Evolutionary conservation across 2,329 filamentous ascomycete genomes (phyloP).

Genomic region (Pyrenochaeta sp.): DNA sequence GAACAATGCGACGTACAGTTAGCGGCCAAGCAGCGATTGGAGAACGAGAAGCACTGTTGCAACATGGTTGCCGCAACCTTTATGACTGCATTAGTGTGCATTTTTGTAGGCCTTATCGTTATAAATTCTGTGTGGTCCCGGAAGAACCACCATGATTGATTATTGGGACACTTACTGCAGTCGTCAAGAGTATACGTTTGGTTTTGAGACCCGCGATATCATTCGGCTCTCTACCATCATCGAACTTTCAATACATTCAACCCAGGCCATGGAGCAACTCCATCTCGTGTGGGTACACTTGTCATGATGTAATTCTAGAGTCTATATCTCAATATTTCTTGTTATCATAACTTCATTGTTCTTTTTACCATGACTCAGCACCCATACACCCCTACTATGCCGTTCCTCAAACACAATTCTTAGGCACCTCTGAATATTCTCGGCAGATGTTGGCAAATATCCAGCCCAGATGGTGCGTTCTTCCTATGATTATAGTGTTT

Average conservation of each 20-base stretch:
- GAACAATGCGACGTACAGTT: constrained; percentile 36
- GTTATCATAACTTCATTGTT: not conserved
- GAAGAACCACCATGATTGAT: constrained; percentile 3
- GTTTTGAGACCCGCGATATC: not conserved
- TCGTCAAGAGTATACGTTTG: not conserved
- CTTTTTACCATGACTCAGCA: no score
- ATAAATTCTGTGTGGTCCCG: constrained; percentile 7
- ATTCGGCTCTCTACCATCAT: not conserved
- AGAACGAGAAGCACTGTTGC: constrained; percentile 32
- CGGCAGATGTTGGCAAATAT: constrained; percentile 1
- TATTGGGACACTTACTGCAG: not conserved
- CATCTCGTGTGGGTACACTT: no score
- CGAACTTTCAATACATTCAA: no score
- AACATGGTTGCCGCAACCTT: constrained; percentile 33
- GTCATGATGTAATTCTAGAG: not conserved
- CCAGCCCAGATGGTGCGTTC: not conserved
- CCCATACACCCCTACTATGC: no score
- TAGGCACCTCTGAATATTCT: not conserved
- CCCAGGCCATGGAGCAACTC: no score
- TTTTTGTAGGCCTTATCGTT: constrained; percentile 30
- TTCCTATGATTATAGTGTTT: constrained; percentile 4
- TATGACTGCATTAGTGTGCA: constrained; percentile 25
- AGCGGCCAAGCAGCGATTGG: constrained; percentile 25
- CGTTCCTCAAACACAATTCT: not conserved
- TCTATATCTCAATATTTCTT: not conserved